Evolutionary conservation across 345 rosid species (phyloP).

Genomic region (Eucalyptus dawsonii): DNA sequence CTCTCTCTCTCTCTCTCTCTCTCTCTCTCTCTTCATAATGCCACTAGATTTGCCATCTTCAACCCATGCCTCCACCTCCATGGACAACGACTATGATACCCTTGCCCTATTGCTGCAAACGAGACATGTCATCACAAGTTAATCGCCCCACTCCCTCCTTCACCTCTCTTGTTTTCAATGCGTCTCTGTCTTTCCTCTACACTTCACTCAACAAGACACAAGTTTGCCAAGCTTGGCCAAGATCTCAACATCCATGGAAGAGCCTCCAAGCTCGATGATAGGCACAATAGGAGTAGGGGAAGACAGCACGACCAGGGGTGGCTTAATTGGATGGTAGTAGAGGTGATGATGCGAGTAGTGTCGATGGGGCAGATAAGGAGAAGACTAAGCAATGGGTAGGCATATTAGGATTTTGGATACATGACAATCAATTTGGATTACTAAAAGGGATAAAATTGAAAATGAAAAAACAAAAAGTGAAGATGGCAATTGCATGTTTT

Average conservation of each 20-base stretch:
- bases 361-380: not conserved
- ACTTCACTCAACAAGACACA: not conserved
- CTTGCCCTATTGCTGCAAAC: not conserved
- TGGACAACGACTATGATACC: not conserved
- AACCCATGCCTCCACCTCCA: not conserved
- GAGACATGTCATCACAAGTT: not conserved
- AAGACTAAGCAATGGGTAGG: not conserved
- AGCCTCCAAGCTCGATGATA: not conserved
- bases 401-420: not conserved
- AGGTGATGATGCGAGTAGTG: accelerated
- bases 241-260: not conserved
- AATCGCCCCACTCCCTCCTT: not conserved
- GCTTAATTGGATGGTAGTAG: not conserved
- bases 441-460: not conserved
- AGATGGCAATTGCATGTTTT: not conserved
- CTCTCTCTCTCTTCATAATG: not conserved
- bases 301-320: not conserved
- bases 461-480: not conserved
- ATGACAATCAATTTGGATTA: not conserved
- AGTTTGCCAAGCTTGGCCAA: not conserved
- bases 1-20: not conserved
- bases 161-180: not conserved
- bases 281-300: not conserved
- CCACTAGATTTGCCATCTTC: not conserved
- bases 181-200: not conserved